These are phyloP conservation scores for Entomortierella beljakovae DNA, from an alignment of 192 early-diverging fungal species.

Conservation along the genomic window DNA sequence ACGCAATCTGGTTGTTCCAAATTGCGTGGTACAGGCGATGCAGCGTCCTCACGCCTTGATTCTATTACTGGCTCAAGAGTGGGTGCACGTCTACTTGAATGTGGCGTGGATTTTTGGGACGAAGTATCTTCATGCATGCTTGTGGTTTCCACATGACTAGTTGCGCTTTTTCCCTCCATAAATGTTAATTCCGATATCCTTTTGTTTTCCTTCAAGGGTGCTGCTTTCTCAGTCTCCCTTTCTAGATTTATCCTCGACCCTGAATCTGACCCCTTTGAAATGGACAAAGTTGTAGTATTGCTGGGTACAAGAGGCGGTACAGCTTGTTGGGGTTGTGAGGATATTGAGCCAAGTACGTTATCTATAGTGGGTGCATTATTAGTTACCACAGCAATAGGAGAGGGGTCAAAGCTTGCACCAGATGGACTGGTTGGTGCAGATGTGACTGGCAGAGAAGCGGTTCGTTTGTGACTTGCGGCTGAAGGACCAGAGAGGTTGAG, in stretches of 20 bases:
- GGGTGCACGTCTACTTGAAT: not conserved
- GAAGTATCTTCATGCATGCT: not conserved
- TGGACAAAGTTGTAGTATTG: not conserved
- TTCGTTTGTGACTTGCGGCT: slow-evolving; percentile 31
- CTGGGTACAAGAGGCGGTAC: not conserved
- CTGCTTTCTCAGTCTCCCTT: not conserved
- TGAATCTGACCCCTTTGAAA: not conserved
- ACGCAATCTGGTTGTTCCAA: not conserved
- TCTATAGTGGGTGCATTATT: not conserved
- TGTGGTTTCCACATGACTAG: not conserved
- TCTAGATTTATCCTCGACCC: not conserved
- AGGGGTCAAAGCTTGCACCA: not conserved
- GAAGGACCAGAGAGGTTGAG: not conserved
- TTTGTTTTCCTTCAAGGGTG: not conserved
- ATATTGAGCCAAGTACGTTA: not conserved
- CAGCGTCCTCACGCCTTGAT: slow-evolving; percentile 7
- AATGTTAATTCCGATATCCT: not conserved
- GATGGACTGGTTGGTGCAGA: not conserved
- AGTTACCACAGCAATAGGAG: not conserved
- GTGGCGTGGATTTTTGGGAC: slow-evolving; percentile 1
- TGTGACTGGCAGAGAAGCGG: slow-evolving; percentile 35
- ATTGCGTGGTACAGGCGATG: not conserved
- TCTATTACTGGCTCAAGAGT: slow-evolving; percentile 20
- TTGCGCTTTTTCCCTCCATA: not conserved
- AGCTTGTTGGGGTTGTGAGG: not conserved